phyloP scores from a whole-genome alignment of 2,329 filamentous ascomycete genomes.

The Chaetomiaceae sp. region DNA sequence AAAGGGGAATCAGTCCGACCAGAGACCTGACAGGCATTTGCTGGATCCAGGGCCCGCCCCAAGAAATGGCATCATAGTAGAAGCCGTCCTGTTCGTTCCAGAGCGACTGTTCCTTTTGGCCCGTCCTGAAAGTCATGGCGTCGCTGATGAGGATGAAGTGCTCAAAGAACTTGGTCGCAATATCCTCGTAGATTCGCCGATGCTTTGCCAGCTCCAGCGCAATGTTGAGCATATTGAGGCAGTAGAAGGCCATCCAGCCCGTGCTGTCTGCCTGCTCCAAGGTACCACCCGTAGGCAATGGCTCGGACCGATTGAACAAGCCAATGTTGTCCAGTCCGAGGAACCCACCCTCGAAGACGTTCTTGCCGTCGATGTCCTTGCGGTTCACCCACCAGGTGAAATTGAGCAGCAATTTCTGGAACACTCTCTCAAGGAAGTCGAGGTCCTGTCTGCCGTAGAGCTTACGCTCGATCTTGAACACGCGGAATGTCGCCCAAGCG shows the following conservation, averaged over 20 bases:
- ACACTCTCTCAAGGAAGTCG: slow-evolving; percentile 92
- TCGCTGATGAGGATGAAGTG: slow-evolving; percentile 98
- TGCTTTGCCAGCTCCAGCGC: slow-evolving; percentile 92
- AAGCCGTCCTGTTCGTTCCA: slow-evolving; percentile 98
- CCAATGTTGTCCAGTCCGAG: slow-evolving; percentile 95
- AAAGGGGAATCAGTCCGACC: slow-evolving; percentile 89
- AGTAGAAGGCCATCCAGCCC: slow-evolving; percentile 99
- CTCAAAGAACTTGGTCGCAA: slow-evolving; percentile 98
- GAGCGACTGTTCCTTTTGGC: slow-evolving; percentile 66
- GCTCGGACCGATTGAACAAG: slow-evolving; percentile 93
- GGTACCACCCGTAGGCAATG: slow-evolving; percentile 85
- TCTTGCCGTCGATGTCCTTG: slow-evolving; percentile 91
- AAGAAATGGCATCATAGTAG: slow-evolving; percentile 98
- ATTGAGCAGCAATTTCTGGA: slow-evolving; percentile 92
- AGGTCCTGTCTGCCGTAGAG: slow-evolving; percentile 92
- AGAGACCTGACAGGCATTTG: slow-evolving; percentile 89
- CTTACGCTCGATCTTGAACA: slow-evolving; percentile 98
- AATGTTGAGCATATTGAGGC: slow-evolving; percentile 94
- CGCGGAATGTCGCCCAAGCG: slow-evolving; percentile 91
- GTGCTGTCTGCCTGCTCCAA: slow-evolving; percentile 97
- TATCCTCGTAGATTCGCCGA: slow-evolving; percentile 89
- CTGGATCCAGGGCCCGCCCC: slow-evolving; percentile 88
- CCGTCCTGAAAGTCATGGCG: slow-evolving; percentile 84
- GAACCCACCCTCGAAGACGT: slow-evolving; percentile 96
- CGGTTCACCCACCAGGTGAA: slow-evolving; percentile 99